Conservation (phyloP, 768 basidiomycete genomes). For the Termitomyces sp. region DNA sequence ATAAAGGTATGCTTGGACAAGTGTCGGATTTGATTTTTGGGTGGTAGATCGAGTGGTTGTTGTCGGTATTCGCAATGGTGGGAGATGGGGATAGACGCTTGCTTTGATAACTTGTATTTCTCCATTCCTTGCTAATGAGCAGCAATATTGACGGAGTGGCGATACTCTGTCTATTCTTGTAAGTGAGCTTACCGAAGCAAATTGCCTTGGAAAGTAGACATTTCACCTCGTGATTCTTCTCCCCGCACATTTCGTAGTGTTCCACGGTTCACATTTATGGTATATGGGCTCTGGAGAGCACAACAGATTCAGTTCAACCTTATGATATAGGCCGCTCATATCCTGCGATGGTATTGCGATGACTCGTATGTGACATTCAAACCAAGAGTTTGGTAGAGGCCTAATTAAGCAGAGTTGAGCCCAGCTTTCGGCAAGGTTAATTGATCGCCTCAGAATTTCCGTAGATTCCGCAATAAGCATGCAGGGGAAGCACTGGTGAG, state of each 20-base stretch:
- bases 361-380: not conserved
- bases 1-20: constrained; percentile 63
- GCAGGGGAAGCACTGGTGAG: not conserved
- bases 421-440: not conserved
- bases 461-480: not conserved
- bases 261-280: not conserved
- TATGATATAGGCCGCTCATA: not conserved
- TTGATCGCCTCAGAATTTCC: not conserved
- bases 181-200: not conserved
- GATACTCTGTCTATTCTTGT: not conserved
- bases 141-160: not conserved
- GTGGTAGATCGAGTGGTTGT: constrained; percentile 41
- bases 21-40: constrained; percentile 79
- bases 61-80: not conserved
- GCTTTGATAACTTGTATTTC: not conserved
- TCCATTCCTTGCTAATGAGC: not conserved
- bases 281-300: too few relatives aligned
- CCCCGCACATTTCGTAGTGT: not conserved
- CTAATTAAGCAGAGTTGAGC: not conserved
- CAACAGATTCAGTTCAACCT: too few relatives aligned
- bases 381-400: not conserved
- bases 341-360: not conserved
- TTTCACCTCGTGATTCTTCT: not conserved
- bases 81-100: not conserved
- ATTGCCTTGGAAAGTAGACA: not conserved